phyloP scores from a whole-genome alignment of 169 alveolate species.

The Cryptosporidium sp. region DNA sequence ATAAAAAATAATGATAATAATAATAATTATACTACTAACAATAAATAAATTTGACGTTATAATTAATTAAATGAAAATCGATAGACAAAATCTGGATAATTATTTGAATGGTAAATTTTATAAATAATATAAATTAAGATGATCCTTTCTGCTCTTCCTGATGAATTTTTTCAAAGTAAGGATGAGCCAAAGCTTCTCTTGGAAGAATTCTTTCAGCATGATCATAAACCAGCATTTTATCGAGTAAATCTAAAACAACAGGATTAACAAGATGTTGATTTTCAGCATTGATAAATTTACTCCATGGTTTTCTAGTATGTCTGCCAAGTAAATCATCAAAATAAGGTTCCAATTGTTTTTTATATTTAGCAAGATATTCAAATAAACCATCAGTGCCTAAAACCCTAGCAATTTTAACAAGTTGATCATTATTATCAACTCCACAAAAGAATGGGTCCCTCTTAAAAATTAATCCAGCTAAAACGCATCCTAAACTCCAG shows the following conservation, averaged over 20 bases:
- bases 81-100: not conserved
- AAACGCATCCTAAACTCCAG: conserved; percentile 99
- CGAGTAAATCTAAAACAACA: conserved; percentile 95
- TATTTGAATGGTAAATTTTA: not conserved
- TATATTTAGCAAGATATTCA: conserved; percentile 90
- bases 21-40: not conserved
- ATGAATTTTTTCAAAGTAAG: conserved; percentile 91
- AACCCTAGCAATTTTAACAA: conserved; percentile 96
- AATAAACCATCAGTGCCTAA: conserved; percentile 92
- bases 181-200: conserved; percentile 97
- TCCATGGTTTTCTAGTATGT: conserved; percentile 93
- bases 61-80: conserved; percentile 6
- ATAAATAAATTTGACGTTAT: not conserved
- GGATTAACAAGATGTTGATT: conserved; percentile 90
- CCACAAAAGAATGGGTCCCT: conserved; percentile 88
- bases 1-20: not conserved
- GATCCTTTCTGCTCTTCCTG: conserved; percentile 70
- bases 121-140: not conserved
- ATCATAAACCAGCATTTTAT: conserved; percentile 96
- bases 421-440: conserved; percentile 96
- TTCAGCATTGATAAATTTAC: conserved; percentile 91
- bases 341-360: conserved; percentile 88
- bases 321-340: conserved; percentile 89
- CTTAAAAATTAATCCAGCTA: conserved; percentile 93
- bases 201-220: conserved; percentile 97